A percentile compares a stretch with the other conserved stretches of the same genome.
These are phyloP conservation scores for Yarrowia osloensis DNA, from an alignment of 805 yeast genomes.

Conservation along the genomic window DNA sequence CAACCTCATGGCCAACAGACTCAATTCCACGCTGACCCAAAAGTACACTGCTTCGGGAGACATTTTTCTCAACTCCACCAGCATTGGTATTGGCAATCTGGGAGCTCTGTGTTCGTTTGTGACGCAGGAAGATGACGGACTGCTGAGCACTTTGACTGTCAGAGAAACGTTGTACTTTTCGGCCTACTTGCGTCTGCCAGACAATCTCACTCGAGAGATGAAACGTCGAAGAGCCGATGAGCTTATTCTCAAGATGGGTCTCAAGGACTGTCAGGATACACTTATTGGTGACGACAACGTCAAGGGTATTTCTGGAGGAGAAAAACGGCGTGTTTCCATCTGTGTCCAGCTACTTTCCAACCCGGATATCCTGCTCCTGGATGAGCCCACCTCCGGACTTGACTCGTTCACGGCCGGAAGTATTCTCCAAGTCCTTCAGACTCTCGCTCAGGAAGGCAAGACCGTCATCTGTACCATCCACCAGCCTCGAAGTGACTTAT, in stretches of 20 bases:
- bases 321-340: slow-evolving; percentile 79
- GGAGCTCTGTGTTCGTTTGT: slow-evolving; percentile 66
- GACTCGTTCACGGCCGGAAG: slow-evolving; percentile 78
- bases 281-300: slow-evolving; percentile 61
- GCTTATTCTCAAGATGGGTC: slow-evolving; percentile 66
- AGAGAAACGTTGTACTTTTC: slow-evolving; percentile 73
- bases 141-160: slow-evolving; percentile 72
- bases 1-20: slow-evolving; percentile 62
- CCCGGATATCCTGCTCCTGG: slow-evolving; percentile 71
- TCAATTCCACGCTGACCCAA: slow-evolving; percentile 45
- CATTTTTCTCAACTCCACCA: slow-evolving; percentile 48
- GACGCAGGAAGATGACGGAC: slow-evolving; percentile 75
- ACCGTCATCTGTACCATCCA: slow-evolving; percentile 79
- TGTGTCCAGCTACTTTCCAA: slow-evolving; percentile 74
- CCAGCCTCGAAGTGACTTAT: slow-evolving; percentile 74
- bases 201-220: slow-evolving; percentile 45
- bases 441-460: slow-evolving; percentile 57
- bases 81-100: neutral
- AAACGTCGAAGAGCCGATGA: slow-evolving; percentile 53
- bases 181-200: slow-evolving; percentile 65
- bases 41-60: slow-evolving; percentile 47
- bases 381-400: slow-evolving; percentile 88
- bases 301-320: slow-evolving; percentile 76
- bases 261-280: slow-evolving; percentile 75
- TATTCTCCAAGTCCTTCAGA: slow-evolving; percentile 60